A percentile compares a stretch with the other conserved stretches of the same genome.
phyloP scores from a whole-genome alignment of 495 filamentous ascomycete species.

The Aspergillus haitiensis region DNA sequence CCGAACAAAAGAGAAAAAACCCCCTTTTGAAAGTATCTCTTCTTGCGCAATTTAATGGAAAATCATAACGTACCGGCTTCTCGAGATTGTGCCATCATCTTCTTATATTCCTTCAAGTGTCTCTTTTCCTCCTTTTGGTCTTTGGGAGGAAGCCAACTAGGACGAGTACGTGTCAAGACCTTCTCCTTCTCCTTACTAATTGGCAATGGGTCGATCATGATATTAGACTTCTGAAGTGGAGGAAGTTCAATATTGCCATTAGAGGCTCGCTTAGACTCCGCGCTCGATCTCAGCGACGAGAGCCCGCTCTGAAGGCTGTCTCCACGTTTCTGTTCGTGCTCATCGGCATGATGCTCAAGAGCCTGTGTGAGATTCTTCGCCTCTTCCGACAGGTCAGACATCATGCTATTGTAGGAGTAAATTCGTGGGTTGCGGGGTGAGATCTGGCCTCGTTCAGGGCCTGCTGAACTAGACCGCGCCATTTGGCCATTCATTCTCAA shows the following conservation, averaged over 20 bases:
- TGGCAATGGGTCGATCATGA: constrained; percentile 95
- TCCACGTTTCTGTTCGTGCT: constrained; percentile 53
- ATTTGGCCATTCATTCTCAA: constrained; percentile 34
- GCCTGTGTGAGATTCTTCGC: constrained; percentile 87
- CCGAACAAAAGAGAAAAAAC: constrained; percentile 5
- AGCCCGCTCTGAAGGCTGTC: constrained; percentile 52
- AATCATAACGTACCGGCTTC: constrained; percentile 59
- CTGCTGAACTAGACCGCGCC: constrained; percentile 46
- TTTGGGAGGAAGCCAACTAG: constrained; percentile 95
- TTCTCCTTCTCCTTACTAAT: constrained; percentile 97
- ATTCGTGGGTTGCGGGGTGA: constrained; percentile 58
- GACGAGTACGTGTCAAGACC: constrained; percentile 83
- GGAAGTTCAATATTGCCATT: constrained; percentile 67
- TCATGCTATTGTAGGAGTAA: constrained; percentile 82
- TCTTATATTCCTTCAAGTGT: constrained; percentile 88
- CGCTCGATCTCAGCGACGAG: constrained; percentile 43
- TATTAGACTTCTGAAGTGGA: constrained; percentile 78
- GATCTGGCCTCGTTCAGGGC: constrained; percentile 47
- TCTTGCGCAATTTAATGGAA: neutral
- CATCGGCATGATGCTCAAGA: constrained; percentile 79
- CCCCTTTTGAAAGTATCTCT: neutral
- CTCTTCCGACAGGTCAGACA: constrained; percentile 80
- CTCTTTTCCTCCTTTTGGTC: constrained; percentile 87
- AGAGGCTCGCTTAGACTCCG: constrained; percentile 56
- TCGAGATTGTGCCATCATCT: constrained; percentile 81